These are phyloP conservation scores for Galerina marginata DNA, from an alignment of 768 basidiomycete species.

Conservation along the genomic window DNA sequence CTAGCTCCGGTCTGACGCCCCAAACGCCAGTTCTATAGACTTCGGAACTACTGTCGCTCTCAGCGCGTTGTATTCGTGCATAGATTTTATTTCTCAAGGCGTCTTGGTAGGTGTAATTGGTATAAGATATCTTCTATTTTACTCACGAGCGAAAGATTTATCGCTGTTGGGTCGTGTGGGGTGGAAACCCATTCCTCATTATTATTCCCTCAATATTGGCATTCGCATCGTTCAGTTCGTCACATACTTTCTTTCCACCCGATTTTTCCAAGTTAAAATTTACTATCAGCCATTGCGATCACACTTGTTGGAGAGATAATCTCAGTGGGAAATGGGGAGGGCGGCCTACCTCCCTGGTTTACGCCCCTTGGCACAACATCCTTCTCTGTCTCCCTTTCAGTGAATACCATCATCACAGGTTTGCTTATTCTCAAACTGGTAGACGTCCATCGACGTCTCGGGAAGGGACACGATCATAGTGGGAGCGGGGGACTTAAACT, in stretches of 20 bases:
- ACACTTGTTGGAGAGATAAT: not conserved
- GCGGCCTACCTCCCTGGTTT: not conserved
- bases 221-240: not conserved
- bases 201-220: not conserved
- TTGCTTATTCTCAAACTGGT: not conserved
- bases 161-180: conserved; percentile 9
- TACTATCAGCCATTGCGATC: not conserved
- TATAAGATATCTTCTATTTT: not conserved
- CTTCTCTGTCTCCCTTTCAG: not conserved
- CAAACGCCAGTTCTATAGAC: not conserved
- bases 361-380: not conserved
- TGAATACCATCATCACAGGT: not conserved
- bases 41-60: not conserved
- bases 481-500: not conserved
- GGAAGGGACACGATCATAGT: not conserved
- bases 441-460: not conserved
- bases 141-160: not conserved
- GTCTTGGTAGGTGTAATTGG: not conserved
- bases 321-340: not conserved
- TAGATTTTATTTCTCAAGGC: conserved; percentile 8
- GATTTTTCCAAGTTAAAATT: not conserved
- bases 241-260: not conserved
- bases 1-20: not conserved
- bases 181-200: not conserved
- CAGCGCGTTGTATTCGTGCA: not conserved